These are phyloP conservation scores for Diaporthe australafricana DNA, from an alignment of 2,329 filamentous ascomycete genomes.

Conservation along the genomic window DNA sequence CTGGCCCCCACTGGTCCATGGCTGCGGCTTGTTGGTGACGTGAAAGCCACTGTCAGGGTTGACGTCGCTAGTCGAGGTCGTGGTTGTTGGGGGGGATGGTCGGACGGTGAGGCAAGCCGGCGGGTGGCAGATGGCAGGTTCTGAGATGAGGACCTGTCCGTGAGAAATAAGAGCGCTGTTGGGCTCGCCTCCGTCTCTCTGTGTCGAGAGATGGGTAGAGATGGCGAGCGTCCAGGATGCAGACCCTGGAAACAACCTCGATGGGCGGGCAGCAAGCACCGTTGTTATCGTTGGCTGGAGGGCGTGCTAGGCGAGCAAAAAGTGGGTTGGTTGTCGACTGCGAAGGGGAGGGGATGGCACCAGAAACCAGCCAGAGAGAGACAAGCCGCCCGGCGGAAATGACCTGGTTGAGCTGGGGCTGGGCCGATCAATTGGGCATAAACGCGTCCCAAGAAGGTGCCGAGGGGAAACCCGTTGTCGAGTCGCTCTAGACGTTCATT, in stretches of 20 bases:
- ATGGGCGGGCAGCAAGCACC: slow-evolving; percentile 34
- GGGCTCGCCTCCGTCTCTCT: slow-evolving; percentile 6
- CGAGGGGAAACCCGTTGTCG: slow-evolving; percentile 28
- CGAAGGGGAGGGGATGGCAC: slow-evolving; percentile 30
- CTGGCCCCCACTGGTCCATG: slow-evolving; percentile 72
- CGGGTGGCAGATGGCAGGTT: slow-evolving; percentile 2
- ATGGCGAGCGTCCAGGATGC: slow-evolving; percentile 28
- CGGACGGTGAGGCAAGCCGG: slow-evolving; percentile 13
- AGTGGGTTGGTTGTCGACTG: slow-evolving; percentile 34
- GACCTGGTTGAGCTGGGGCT: slow-evolving; percentile 27
- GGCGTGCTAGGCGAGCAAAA: slow-evolving; percentile 35
- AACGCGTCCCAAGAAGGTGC: slow-evolving; percentile 28
- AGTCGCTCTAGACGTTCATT: slow-evolving; percentile 32
- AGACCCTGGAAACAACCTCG: slow-evolving; percentile 31
- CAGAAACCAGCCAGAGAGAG: slow-evolving; percentile 19
- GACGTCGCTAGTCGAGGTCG: slow-evolving; percentile 31
- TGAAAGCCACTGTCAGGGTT: slow-evolving; percentile 33
- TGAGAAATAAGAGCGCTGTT: slow-evolving; percentile 21
- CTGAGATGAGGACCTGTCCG: slow-evolving; percentile 8
- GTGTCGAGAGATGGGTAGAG: slow-evolving; percentile 28
- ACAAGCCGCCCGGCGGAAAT: slow-evolving; percentile 24
- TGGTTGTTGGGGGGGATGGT: background rate
- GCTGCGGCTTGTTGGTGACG: slow-evolving; percentile 43
- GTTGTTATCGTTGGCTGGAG: slow-evolving; percentile 34
- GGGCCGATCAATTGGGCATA: slow-evolving; percentile 35